Percentiles rank a stretch among this genome's conserved stretches.
These are phyloP conservation scores for Artemisia argyi DNA, from an alignment of 129 eudicot species.

Conservation along the genomic window DNA sequence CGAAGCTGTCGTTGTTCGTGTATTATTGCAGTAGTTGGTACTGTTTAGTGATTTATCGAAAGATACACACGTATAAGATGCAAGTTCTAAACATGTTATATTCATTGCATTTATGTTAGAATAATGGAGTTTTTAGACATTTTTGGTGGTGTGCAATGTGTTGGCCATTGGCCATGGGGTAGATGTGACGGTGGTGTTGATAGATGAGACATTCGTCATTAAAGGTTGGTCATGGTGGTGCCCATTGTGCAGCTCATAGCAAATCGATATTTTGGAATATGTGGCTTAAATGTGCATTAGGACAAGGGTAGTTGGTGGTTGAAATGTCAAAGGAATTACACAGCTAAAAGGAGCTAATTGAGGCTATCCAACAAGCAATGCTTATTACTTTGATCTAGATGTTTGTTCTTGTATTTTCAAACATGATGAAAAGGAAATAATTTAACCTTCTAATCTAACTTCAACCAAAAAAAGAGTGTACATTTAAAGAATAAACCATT, in stretches of 20 bases:
- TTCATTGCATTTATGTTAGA: not conserved
- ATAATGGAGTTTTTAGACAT: constrained; percentile 6
- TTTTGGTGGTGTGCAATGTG: constrained; percentile 16
- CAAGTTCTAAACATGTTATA: too few species aligned
- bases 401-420: not conserved
- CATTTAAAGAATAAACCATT: too few species aligned
- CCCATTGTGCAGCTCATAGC: constrained; percentile 20
- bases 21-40: too few species aligned
- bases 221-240: constrained; percentile 21
- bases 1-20: too few species aligned
- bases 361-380: not conserved
- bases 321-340: constrained; percentile 4
- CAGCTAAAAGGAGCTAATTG: not conserved
- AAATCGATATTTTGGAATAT: constrained; percentile 37
- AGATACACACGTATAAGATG: too few species aligned
- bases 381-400: not conserved
- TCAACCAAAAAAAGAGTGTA: not conserved
- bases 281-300: not conserved
- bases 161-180: constrained; percentile 11
- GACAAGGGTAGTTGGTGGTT: constrained; percentile 27
- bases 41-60: too few species aligned
- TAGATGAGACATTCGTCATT: constrained; percentile 7
- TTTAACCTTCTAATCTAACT: not conserved
- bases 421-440: not conserved
- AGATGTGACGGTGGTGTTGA: constrained; percentile 21